Percentiles rank a stretch among this genome's conserved stretches.
Evolutionary conservation across 2,329 filamentous ascomycete species (phyloP).

Genomic region (Biscogniauxia mediterranea): DNA sequence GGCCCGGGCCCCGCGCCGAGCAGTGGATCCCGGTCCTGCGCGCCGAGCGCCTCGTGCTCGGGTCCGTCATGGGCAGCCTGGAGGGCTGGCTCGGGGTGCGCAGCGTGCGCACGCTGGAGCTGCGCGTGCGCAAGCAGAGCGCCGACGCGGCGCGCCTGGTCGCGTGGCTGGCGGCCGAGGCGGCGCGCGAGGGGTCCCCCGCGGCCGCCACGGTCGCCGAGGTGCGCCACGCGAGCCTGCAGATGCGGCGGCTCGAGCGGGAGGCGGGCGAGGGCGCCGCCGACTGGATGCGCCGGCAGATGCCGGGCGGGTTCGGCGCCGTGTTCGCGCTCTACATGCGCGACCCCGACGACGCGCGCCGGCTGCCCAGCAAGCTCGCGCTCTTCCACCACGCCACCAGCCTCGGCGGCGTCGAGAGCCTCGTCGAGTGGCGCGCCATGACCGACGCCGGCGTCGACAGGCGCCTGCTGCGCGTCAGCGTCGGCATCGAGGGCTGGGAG

Average conservation of each 20-base stretch:
- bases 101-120: slow-evolving; percentile 79
- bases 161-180: slow-evolving; percentile 58
- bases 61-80: slow-evolving; percentile 81
- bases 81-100: slow-evolving; percentile 91
- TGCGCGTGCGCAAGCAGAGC: slow-evolving; percentile 78
- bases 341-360: slow-evolving; percentile 57
- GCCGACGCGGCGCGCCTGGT: slow-evolving; percentile 69
- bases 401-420: slow-evolving; percentile 86
- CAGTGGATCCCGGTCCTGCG: slow-evolving; percentile 62
- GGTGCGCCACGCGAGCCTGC: slow-evolving; percentile 77
- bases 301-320: slow-evolving; percentile 87
- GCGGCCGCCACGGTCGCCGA: slow-evolving; percentile 56
- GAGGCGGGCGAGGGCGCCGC: slow-evolving; percentile 37
- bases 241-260: slow-evolving; percentile 56
- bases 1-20: slow-evolving; percentile 47
- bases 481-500: slow-evolving; percentile 84
- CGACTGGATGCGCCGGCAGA: slow-evolving; percentile 76
- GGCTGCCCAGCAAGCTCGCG: slow-evolving; percentile 72
- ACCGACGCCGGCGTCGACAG: slow-evolving; percentile 71
- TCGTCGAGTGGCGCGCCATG: slow-evolving; percentile 97
- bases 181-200: slow-evolving; percentile 33
- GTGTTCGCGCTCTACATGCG: slow-evolving; percentile 77
- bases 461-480: slow-evolving; percentile 73
- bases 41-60: slow-evolving; percentile 72
- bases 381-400: slow-evolving; percentile 96